These are phyloP conservation scores for Epichloe sibirici DNA, from an alignment of 2,329 filamentous ascomycete species.

Conservation along the genomic window DNA sequence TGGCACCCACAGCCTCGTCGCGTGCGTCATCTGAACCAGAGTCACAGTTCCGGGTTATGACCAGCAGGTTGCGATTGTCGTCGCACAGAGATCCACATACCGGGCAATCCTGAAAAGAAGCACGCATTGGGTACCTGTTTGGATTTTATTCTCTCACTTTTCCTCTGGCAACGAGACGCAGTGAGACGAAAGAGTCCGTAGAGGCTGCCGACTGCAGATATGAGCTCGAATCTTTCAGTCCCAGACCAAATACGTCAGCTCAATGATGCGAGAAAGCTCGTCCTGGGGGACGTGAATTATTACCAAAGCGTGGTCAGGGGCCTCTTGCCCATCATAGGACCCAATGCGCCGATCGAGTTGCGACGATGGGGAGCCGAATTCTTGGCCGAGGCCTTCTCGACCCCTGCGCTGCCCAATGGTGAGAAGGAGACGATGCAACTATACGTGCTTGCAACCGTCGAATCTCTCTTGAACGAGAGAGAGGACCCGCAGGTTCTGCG, in stretches of 20 bases:
- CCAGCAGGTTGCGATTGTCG: background rate
- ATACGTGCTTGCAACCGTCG: conserved; percentile 65
- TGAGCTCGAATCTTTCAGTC: conserved; percentile 43
- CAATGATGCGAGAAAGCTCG: conserved; percentile 79
- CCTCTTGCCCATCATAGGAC: conserved; percentile 81
- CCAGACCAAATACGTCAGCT: conserved; percentile 77
- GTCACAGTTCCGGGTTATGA: background rate
- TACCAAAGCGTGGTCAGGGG: conserved; percentile 88
- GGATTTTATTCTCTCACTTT: background rate
- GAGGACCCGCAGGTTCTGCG: conserved; percentile 74
- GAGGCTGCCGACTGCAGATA: conserved; percentile 28
- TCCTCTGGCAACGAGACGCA: background rate
- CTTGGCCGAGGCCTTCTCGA: conserved; percentile 88
- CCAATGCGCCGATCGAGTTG: conserved; percentile 62
- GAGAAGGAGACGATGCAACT: conserved; percentile 74
- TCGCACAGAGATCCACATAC: conserved; percentile 1
- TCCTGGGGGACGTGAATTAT: conserved; percentile 73
- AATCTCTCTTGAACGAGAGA: conserved; percentile 53
- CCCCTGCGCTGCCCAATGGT: conserved; percentile 63
- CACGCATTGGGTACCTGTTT: background rate
- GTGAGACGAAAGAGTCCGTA: background rate
- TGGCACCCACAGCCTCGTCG: conserved; percentile 1
- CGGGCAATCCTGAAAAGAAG: background rate
- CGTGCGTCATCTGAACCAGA: background rate
- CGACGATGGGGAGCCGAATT: conserved; percentile 96